Evolutionary conservation across 2,329 filamentous ascomycete genomes (phyloP).

Genomic region (Pseudofabraea citricarpa): DNA sequence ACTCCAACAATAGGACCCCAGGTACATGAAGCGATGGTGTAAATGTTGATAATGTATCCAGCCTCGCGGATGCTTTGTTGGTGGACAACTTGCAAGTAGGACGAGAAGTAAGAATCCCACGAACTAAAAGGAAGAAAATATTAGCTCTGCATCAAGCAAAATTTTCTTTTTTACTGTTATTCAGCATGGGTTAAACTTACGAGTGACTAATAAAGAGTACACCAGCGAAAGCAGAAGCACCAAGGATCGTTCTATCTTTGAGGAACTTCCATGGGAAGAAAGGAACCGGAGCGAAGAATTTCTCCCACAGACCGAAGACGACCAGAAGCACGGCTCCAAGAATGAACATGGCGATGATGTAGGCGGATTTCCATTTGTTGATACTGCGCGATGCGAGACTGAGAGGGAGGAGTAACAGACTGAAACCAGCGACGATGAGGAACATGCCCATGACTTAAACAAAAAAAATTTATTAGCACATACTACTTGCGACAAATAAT

Average conservation of each 20-base stretch:
- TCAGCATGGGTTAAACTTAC: too few species aligned
- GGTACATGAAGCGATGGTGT: constrained; percentile 43
- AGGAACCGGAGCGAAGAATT: constrained; percentile 45
- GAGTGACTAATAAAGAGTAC: constrained; percentile 69
- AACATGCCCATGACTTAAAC: constrained; percentile 19
- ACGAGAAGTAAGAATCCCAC: constrained; percentile 55
- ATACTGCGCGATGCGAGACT: constrained; percentile 14
- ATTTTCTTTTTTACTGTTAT: too few species aligned
- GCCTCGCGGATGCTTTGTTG: constrained; percentile 42
- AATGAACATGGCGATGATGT: constrained; percentile 36
- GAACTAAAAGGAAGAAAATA: too few species aligned
- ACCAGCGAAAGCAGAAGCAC: constrained; percentile 55
- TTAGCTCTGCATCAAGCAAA: too few species aligned
- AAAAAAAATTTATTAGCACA: too few species aligned
- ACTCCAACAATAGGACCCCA: constrained; percentile 43
- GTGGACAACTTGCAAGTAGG: constrained; percentile 49
- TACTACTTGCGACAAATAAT: too few species aligned
- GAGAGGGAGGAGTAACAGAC: constrained; percentile 19
- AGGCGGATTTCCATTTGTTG: constrained; percentile 33
- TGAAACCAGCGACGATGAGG: constrained; percentile 14
- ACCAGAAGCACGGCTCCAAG: constrained; percentile 34
- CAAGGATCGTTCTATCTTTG: constrained; percentile 52
- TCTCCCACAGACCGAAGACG: constrained; percentile 19
- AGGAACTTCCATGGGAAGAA: constrained; percentile 53
- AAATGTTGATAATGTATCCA: constrained; percentile 43